Base-by-base conservation (phyloP, 2,329 filamentous ascomycete species). In the Cladosporium velox region DNA sequence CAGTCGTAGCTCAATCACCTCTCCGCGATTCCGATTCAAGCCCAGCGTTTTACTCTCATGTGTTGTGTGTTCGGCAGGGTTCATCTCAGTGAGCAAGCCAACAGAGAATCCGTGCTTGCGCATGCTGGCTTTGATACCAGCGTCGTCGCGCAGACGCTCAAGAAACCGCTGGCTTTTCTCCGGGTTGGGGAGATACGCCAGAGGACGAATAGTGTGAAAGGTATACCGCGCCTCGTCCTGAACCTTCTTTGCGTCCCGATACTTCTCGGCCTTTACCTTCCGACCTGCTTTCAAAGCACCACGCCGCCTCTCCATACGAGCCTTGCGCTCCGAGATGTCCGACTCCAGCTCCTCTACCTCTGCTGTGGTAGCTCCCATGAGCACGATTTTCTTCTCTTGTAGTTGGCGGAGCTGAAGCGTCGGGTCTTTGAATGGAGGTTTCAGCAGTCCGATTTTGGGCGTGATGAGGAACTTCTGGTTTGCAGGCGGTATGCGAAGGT, bases 11-110 rank as follows among this genome's bases (percentile, higher is more conserved):
- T 98, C 93, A 65, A 99, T 97, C 1, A 92, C 91, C 77, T 97
- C 90, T 67, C 95, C 95, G 2, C 84, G 79, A 75, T 98, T 97
- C 12, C 92, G 84, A 76, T 99, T 99, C 49, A 98, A 77, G 0
- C 95, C 95, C 0, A 98, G 80, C 1, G 91, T 93, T 54, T 92
- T 86, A 59, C 88, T 88, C n/a, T 95, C 90, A 73, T 91, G 90
- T 3, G 87, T 91, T 0, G 93, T 97, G 78, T 97, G 88, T 70
- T 89, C 85, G 0, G 89, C 84, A 0, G 95, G 95, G 72, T 99
- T 91, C 94, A 99, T 98, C 79, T 99, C 95, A 0, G 93, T 97
- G 30, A 99, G 83, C 3, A 98, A 79, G 0, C 90, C 90, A 0
- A 99, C 95, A 24, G 85, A 87, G 81, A 96, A 97, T 69, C 88